Evolutionary conservation across 1,139 yeast genomes (phyloP).

Genomic region (Blastobotrys apis): DNA sequence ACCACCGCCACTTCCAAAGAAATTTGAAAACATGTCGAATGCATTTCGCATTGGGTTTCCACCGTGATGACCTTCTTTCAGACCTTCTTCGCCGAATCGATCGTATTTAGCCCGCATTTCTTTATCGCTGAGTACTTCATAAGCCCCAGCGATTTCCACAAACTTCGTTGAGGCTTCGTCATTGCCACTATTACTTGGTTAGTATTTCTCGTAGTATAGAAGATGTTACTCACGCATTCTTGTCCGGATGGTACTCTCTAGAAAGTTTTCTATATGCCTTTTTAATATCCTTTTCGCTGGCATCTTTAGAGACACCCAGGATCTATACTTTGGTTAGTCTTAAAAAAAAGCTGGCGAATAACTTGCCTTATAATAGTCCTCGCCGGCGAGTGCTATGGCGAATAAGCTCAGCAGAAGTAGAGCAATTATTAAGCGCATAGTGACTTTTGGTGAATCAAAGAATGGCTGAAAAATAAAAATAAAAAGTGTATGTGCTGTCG

Average conservation of each 20-base stretch:
- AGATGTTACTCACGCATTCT: conserved; percentile 49
- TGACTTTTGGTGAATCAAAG: no score
- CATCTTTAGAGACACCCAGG: conserved; percentile 65
- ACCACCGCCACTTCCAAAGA: conserved; percentile 59
- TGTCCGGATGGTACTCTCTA: conserved; percentile 92
- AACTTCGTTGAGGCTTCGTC: conserved; percentile 82
- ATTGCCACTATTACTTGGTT: conserved; percentile 39
- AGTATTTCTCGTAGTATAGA: neutral
- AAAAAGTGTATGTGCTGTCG: no score
- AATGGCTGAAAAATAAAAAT: no score
- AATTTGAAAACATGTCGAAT: conserved; percentile 70
- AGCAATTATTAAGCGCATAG: neutral
- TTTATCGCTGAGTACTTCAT: conserved; percentile 75
- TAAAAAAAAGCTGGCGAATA: neutral
- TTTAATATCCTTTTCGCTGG: conserved; percentile 78
- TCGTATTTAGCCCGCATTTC: conserved; percentile 74
- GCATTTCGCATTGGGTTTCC: conserved; percentile 47
- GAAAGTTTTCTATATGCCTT: conserved; percentile 80
- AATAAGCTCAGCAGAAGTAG: conserved; percentile 9
- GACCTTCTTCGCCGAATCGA: conserved; percentile 77
- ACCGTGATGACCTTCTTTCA: conserved; percentile 42
- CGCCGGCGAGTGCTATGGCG: conserved; percentile 12
- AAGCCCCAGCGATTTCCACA: conserved; percentile 90
- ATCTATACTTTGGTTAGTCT: conserved; percentile 31
- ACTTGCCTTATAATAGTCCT: conserved; percentile 19